These are phyloP conservation scores for Collybia sordida DNA, from an alignment of 768 basidiomycete genomes.

Conservation along the genomic window DNA sequence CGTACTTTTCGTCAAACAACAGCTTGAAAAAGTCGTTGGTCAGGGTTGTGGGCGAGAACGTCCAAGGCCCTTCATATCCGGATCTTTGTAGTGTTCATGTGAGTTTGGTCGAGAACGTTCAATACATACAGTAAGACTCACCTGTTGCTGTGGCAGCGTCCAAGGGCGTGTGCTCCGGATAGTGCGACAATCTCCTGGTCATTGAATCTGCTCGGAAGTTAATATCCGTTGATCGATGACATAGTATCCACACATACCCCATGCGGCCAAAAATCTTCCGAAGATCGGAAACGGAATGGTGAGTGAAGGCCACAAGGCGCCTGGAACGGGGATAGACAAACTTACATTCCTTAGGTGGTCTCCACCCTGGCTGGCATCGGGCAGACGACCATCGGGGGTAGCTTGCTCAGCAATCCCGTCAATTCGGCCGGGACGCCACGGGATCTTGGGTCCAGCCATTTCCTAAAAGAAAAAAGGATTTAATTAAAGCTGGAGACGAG, in stretches of 20 bases:
- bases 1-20: conserved; percentile 80
- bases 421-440: conserved; percentile 92
- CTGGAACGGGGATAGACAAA: conserved; percentile 10
- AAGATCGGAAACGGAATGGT: not conserved
- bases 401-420: conserved; percentile 76
- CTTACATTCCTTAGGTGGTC: conserved; percentile 81
- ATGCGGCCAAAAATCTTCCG: conserved; percentile 84
- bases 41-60: conserved; percentile 87
- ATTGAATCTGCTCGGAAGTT: conserved; percentile 55
- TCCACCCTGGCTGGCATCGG: conserved; percentile 80
- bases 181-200: conserved; percentile 98
- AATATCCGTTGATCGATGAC: not conserved
- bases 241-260: conserved; percentile 45
- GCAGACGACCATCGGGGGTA: conserved; percentile 88
- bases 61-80: conserved; percentile 92
- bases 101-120: not conserved
- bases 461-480: conserved; percentile 45
- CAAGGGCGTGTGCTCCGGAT: conserved; percentile 91
- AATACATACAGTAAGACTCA: conserved; percentile 21
- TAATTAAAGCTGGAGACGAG: not conserved
- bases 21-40: conserved; percentile 88
- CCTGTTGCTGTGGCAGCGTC: conserved; percentile 89
- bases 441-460: conserved; percentile 89
- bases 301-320: conserved; percentile 3
- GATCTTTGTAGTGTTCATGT: conserved; percentile 38